phyloP scores from a whole-genome alignment of 768 basidiomycete species.

The Agaricus blazei region DNA sequence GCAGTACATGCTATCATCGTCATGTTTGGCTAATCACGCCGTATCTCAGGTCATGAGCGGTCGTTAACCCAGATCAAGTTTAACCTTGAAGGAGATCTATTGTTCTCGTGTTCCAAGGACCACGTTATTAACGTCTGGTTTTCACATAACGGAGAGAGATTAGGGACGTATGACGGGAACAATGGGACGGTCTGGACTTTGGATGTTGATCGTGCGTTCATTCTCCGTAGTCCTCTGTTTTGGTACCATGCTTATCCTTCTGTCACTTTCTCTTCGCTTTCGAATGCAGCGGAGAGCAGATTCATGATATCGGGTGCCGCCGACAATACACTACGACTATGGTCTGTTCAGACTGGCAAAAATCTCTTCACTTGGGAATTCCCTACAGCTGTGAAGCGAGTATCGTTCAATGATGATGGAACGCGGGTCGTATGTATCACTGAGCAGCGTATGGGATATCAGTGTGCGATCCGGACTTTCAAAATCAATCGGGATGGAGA shows the following conservation, averaged over 20 bases:
- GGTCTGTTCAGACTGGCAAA: slow-evolving; percentile 87
- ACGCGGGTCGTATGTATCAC: slow-evolving; percentile 87
- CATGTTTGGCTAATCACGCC: slow-evolving; percentile 10
- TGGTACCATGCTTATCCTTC: not conserved
- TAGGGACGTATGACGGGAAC: slow-evolving; percentile 95
- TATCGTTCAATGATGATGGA: slow-evolving; percentile 86
- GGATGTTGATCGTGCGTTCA: slow-evolving; percentile 84
- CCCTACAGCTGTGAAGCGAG: slow-evolving; percentile 95
- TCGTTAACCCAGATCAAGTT: slow-evolving; percentile 97
- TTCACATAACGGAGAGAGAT: slow-evolving; percentile 92
- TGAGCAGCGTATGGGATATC: slow-evolving; percentile 93
- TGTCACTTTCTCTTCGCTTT: not conserved
- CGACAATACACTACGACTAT: slow-evolving; percentile 89
- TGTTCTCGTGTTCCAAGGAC: slow-evolving; percentile 97
- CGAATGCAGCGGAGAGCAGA: slow-evolving; percentile 62
- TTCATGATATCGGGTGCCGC: slow-evolving; percentile 90
- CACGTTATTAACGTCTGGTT: slow-evolving; percentile 95
- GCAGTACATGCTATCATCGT: not conserved
- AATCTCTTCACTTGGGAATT: slow-evolving; percentile 96
- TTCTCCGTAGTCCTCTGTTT: slow-evolving; percentile 3
- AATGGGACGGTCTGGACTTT: slow-evolving; percentile 98
- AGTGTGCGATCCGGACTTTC: slow-evolving; percentile 89
- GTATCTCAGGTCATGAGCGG: slow-evolving; percentile 82
- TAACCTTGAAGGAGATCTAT: slow-evolving; percentile 92
- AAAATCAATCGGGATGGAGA: slow-evolving; percentile 80